Conservation (phyloP, 495 filamentous ascomycete genomes). For the Lentithecium fluviatile region DNA sequence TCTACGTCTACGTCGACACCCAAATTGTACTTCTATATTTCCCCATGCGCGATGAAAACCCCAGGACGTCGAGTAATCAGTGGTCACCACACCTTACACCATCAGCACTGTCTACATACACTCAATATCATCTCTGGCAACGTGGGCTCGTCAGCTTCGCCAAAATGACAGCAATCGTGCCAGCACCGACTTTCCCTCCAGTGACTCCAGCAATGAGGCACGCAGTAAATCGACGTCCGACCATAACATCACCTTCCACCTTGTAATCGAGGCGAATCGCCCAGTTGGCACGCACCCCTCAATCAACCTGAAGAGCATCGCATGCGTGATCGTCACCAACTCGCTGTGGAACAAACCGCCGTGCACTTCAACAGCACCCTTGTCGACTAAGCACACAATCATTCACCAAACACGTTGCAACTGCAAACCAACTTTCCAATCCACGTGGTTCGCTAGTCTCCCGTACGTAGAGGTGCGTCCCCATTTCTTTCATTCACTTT, state of each 20-base stretch:
- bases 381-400: too few species aligned
- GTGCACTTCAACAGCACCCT: too few species aligned
- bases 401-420: too few species aligned
- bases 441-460: too few species aligned
- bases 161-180: not conserved
- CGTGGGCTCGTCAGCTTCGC: slow-evolving; percentile 12
- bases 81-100: slow-evolving; percentile 25
- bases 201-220: slow-evolving; percentile 15
- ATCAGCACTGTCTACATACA: slow-evolving; percentile 26
- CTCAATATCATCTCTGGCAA: slow-evolving; percentile 21
- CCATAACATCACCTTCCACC: not conserved
- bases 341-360: too few species aligned
- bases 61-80: slow-evolving; percentile 32
- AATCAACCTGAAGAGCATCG: too few species aligned
- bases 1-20: slow-evolving; percentile 36
- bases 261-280: not conserved
- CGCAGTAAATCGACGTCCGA: slow-evolving; percentile 18
- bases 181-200: not conserved
- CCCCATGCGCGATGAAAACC: slow-evolving; percentile 22
- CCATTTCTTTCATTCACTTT: too few species aligned
- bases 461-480: too few species aligned
- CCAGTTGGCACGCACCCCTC: slow-evolving; percentile 3
- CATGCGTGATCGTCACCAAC: too few species aligned
- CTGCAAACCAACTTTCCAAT: too few species aligned
- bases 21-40: slow-evolving; percentile 39